These are phyloP conservation scores for Phaeosphaeriaceae sp. DNA, from an alignment of 2,329 filamentous ascomycete species.

Conservation along the genomic window DNA sequence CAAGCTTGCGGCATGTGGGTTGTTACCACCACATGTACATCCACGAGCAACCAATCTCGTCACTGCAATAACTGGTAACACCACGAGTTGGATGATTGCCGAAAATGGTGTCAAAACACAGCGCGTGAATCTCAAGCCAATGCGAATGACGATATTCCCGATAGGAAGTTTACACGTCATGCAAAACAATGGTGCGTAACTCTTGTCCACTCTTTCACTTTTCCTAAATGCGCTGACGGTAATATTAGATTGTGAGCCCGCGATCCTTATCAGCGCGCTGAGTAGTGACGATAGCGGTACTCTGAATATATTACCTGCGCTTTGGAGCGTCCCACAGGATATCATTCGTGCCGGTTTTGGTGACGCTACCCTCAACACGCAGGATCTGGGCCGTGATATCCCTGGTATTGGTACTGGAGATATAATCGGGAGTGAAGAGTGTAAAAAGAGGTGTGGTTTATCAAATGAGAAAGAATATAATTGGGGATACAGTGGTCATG, in stretches of 20 bases:
- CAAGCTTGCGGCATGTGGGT: slow-evolving; percentile 58
- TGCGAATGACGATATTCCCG: slow-evolving; percentile 60
- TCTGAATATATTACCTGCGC: slow-evolving; percentile 53
- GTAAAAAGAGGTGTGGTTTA: slow-evolving; percentile 45
- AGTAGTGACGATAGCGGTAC: slow-evolving; percentile 59
- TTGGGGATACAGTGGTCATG: neutral
- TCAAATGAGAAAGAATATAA: slow-evolving; percentile 1
- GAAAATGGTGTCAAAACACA: slow-evolving; percentile 59
- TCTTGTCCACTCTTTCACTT: too few relatives aligned
- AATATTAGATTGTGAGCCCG: slow-evolving; percentile 54
- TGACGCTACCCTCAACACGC: slow-evolving; percentile 38
- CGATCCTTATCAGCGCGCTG: slow-evolving; percentile 58
- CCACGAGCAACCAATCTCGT: slow-evolving; percentile 59
- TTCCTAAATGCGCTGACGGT: neutral
- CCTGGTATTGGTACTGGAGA: slow-evolving; percentile 52
- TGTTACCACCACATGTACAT: slow-evolving; percentile 60
- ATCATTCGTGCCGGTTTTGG: slow-evolving; percentile 55
- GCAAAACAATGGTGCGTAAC: slow-evolving; percentile 55
- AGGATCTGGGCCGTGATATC: slow-evolving; percentile 40
- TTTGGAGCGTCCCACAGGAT: slow-evolving; percentile 51
- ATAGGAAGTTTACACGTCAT: slow-evolving; percentile 57
- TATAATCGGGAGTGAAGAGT: slow-evolving; percentile 50
- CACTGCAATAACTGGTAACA: slow-evolving; percentile 56
- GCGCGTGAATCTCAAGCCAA: slow-evolving; percentile 50
- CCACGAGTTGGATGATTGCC: slow-evolving; percentile 59